Conservation (phyloP, 371 early-diverging fungal genomes). For the Haplosporangium sp. region DNA sequence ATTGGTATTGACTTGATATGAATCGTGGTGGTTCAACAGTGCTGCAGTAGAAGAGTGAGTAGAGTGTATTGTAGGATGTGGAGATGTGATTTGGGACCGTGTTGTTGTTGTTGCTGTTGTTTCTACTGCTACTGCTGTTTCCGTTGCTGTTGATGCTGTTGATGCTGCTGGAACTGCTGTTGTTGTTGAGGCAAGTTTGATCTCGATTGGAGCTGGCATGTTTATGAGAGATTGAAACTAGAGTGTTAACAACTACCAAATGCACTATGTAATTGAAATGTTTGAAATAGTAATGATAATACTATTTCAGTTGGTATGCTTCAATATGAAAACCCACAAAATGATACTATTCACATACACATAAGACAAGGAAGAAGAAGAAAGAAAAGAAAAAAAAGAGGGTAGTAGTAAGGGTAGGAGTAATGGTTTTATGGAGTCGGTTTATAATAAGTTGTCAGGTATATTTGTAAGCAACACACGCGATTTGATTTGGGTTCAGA, state of each 20-base stretch:
- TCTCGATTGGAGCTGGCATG: conserved; percentile 52
- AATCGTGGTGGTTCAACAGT: conserved; percentile 70
- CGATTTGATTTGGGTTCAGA: background rate
- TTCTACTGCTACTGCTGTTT: conserved; percentile 29
- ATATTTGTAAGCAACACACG: background rate
- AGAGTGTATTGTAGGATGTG: background rate
- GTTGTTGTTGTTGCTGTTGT: conserved; percentile 4
- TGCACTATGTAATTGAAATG: no score
- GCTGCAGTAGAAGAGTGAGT: conserved; percentile 64
- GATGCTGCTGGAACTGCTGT: background rate
- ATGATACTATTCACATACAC: no score
- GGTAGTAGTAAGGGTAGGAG: no score
- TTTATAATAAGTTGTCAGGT: no score
- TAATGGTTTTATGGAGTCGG: no score
- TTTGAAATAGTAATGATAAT: no score
- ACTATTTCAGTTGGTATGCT: no score
- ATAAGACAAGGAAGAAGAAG: no score
- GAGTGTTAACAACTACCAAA: no score
- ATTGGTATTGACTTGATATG: conserved; percentile 6
- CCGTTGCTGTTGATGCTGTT: background rate
- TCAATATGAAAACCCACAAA: no score
- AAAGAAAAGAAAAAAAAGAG: no score
- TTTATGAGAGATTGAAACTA: background rate
- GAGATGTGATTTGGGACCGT: background rate
- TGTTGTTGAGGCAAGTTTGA: conserved; percentile 13